phyloP scores from a whole-genome alignment of 1,284 basidiomycete genomes.

The Trichosporon faecale region DNA sequence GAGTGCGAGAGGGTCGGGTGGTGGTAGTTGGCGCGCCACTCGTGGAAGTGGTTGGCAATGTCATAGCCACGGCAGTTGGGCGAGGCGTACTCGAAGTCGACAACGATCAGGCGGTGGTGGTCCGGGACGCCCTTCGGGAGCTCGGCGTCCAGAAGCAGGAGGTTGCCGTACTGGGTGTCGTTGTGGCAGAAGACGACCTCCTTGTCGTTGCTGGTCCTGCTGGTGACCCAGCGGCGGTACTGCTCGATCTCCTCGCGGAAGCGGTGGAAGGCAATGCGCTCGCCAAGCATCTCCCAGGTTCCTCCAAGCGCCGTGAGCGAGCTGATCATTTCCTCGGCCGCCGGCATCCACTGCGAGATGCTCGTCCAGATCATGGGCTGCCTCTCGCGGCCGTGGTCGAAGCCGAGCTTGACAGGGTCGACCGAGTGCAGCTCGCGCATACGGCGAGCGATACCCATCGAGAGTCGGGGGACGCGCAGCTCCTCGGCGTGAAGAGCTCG shows the following conservation, averaged over 20 bases:
- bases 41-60: conserved; percentile 93
- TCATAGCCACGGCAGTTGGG: conserved; percentile 87
- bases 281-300: conserved; percentile 44
- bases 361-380: conserved; percentile 60
- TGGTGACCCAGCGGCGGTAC: conserved; percentile 44
- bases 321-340: conserved; percentile 39
- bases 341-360: conserved; percentile 60
- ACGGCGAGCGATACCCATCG: conserved; percentile 77
- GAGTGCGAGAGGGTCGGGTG: conserved; percentile 68
- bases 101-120: conserved; percentile 76
- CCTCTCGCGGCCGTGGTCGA: conserved; percentile 57
- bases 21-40: conserved; percentile 87
- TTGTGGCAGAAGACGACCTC: conserved; percentile 61
- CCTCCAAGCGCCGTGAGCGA: conserved; percentile 34
- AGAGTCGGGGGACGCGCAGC: conserved; percentile 68
- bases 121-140: conserved; percentile 53
- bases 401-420: conserved; percentile 65
- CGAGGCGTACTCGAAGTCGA: conserved; percentile 91
- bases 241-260: conserved; percentile 44
- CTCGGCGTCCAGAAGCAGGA: conserved; percentile 66
- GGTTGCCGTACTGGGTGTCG: conserved; percentile 89
- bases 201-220: conserved; percentile 37
- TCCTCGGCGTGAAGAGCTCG: conserved; percentile 71
- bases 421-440: conserved; percentile 93
- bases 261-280: conserved; percentile 43